Evolutionary conservation across 2,329 filamentous ascomycete species (phyloP), one percentile per base, ranked within the genome.

Genomic region (Colletotrichum orbiculare): DNA sequence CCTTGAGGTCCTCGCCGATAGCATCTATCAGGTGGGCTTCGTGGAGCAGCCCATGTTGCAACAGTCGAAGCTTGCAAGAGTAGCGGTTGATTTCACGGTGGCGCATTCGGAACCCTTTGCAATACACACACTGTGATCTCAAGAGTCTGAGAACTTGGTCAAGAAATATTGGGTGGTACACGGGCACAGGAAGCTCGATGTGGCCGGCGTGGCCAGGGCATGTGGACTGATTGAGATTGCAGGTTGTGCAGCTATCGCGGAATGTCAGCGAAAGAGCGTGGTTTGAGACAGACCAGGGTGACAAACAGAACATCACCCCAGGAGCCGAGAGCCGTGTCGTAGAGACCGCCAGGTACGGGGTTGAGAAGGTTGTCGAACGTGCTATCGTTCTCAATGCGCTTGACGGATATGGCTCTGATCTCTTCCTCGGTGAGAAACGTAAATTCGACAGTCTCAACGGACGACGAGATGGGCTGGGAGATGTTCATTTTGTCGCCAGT

Each of bases 141-240:
- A 99, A 85, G 49, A 99, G 83, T 48, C 92, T 90, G 68, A 96
- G 87, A 56, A 94, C 87, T 76, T 97, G 94, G 75, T 97, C 94
- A 83, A 99, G 91, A 74, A 97, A 98, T 2, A 94, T 91, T n/a
- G 95, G 93, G 77, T 99, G 95, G 76, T 98, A 99, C 56, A 97
- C 92, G 50, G 92, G 93, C 11, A 94, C 91, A 12, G 96, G 94
- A 11, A 99, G 89, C 72, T 97, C 93, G 76, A 99, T 97, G 75
- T 99, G 96, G 57, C 96, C 96, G 65, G 91, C 87, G 81, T 99
- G 96, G 62, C 96, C 96, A 7, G 95, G 93, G 76, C 96, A 99
- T 71, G 87, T 87, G 74, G 89, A 86, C 67, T 89, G 90, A 73
- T 90, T 91, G 70, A 97, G 85, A 71, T 95, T 93, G 81, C 96